Conservation (phyloP, 805 yeast species). For the Dipodascopsis tothii region DNA sequence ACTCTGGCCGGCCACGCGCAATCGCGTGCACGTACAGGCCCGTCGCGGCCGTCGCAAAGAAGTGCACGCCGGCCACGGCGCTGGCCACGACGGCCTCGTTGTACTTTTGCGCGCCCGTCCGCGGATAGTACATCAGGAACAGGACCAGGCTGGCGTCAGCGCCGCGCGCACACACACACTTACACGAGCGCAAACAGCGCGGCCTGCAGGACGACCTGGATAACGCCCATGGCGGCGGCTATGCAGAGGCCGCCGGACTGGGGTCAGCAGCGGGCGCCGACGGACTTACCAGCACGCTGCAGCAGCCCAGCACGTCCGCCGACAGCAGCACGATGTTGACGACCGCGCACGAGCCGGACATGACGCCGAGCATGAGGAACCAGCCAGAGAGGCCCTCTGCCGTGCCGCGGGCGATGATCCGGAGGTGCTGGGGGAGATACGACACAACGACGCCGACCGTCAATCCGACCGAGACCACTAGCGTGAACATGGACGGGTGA, state of each 20-base stretch:
- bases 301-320: constrained; percentile 55
- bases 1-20: too few species aligned
- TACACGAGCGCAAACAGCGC: constrained; percentile 48
- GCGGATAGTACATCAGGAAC: constrained; percentile 12
- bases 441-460: constrained; percentile 63
- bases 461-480: constrained; percentile 45
- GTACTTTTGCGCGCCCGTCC: constrained; percentile 3
- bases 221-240: constrained; percentile 55
- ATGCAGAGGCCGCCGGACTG: constrained; percentile 48
- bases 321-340: constrained; percentile 60
- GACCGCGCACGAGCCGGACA: constrained; percentile 60
- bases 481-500: constrained; percentile 45
- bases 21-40: too few species aligned
- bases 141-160: constrained; percentile 6
- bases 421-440: constrained; percentile 67
- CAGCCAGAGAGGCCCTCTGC: constrained; percentile 74
- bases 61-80: constrained; percentile 36
- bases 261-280: constrained; percentile 23
- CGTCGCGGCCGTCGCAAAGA: constrained; percentile 31
- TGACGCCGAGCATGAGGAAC: constrained; percentile 61
- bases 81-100: constrained; percentile 13
- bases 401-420: constrained; percentile 49
- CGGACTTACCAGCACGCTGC: constrained; percentile 33
- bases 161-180: background rate
- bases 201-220: constrained; percentile 61